Evolutionary conservation across 208 protist genomes (phyloP), one percentile per base, ranked within the genome.

Genomic region (Naegleria gruberi): DNA sequence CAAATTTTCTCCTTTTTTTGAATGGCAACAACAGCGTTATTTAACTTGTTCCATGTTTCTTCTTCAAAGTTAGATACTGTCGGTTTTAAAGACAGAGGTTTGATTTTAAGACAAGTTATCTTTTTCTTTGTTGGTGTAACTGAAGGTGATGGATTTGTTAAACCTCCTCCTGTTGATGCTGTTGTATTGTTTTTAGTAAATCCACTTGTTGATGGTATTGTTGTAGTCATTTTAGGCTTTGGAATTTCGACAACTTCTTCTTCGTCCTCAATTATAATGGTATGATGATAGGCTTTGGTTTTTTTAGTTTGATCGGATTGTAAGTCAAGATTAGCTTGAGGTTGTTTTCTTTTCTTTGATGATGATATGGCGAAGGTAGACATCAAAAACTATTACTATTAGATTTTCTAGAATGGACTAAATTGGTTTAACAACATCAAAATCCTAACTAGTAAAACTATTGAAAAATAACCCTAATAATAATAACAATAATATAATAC

Each of bases 41-140:
- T 51, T 42, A 88, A 41, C 12, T 43, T 65, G n/a, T 65, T 65
- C 84, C 84, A 88, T 43, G 84, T 65, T 10, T 88, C 84, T 65
- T 88, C 15, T 88, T 88, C 84, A 26, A 88, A 88, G 30, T 34
- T 88, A 17, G 7, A 30, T 19, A 65, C 10, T 1, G 6, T 43
- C 43, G 44, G 84, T 88, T 51, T 47, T 40, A 86, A 34, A 2
- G 19, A 23, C 8, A 87, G 55, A 1, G 83, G 83, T 19, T 87
- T 87, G 55, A 87, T 87, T 41, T 87, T 87, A 6, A 87, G n/a
- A n/a, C 7, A 10, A 17, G 7, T 51, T 51, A 17, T 51, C 26
- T 37, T 30, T 37, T 37, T 77, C 65, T 37, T 77, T 77, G 19
- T 77, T 77, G 19, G 65, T 65, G 51, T 30, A 30, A 23, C 51